These are phyloP conservation scores for Aspergillus bertholletiae DNA, from an alignment of 495 filamentous ascomycete genomes.

Conservation along the genomic window DNA sequence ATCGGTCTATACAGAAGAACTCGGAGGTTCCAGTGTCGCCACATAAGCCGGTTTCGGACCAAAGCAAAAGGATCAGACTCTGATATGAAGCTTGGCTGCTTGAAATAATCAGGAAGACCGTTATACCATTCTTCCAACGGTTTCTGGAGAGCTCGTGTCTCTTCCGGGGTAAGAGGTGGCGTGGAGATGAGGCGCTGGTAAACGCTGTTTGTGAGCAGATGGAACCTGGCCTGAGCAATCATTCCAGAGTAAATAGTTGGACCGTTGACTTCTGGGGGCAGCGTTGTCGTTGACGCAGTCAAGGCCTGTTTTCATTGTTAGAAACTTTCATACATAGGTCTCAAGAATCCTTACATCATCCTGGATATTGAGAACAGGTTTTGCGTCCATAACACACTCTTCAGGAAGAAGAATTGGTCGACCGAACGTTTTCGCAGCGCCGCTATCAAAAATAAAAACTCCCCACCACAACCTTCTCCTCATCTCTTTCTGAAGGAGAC, in stretches of 20 bases:
- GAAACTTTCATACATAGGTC: background rate
- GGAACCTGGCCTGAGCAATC: slow-evolving; percentile 47
- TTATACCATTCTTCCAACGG: slow-evolving; percentile 48
- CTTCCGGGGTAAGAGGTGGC: slow-evolving; percentile 44
- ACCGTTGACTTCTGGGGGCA: slow-evolving; percentile 39
- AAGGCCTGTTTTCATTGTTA: slow-evolving; percentile 24
- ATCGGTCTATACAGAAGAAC: slow-evolving; percentile 52
- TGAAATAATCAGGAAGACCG: slow-evolving; percentile 41
- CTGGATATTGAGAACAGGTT: slow-evolving; percentile 47
- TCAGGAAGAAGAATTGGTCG: slow-evolving; percentile 46
- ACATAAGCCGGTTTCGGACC: slow-evolving; percentile 41
- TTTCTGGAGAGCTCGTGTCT: slow-evolving; percentile 42
- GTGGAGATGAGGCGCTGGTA: slow-evolving; percentile 50
- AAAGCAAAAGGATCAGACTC: slow-evolving; percentile 36
- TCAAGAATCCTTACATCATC: slow-evolving; percentile 28
- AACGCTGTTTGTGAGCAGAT: slow-evolving; percentile 46
- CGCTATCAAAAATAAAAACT: slow-evolving; percentile 47
- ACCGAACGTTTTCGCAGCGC: slow-evolving; percentile 46
- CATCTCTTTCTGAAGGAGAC: slow-evolving; percentile 46
- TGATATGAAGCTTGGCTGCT: slow-evolving; percentile 27
- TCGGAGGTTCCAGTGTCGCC: slow-evolving; percentile 50
- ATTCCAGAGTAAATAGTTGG: slow-evolving; percentile 49
- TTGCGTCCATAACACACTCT: slow-evolving; percentile 45
- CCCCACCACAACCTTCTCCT: slow-evolving; percentile 46
- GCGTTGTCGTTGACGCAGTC: slow-evolving; percentile 36